Evolutionary conservation across 805 yeast species (phyloP).

Genomic region (Wilhelminamyces savonicus): DNA sequence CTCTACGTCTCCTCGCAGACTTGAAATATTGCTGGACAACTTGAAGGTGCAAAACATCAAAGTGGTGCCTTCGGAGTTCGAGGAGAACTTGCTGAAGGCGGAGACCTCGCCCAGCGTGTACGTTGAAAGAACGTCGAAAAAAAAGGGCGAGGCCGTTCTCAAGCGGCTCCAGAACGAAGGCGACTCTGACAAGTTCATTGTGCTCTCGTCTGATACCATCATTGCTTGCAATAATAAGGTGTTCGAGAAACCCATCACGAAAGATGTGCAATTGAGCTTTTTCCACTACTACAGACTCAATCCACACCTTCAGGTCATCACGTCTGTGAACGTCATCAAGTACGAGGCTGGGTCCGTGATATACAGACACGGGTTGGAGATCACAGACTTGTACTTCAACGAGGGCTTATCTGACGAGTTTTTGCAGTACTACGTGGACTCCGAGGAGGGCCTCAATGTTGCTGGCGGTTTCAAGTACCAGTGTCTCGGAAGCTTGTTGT

Average conservation of each 20-base stretch:
- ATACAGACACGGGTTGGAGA: slow-evolving; percentile 14
- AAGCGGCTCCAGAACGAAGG: slow-evolving; percentile 23
- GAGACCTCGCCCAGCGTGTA: slow-evolving; percentile 44
- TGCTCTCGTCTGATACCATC: slow-evolving; percentile 78
- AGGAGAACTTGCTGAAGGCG: slow-evolving; percentile 65
- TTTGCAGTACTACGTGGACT: slow-evolving; percentile 53
- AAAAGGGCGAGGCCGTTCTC: slow-evolving; percentile 63
- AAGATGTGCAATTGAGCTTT: slow-evolving; percentile 22
- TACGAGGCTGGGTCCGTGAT: slow-evolving; percentile 5
- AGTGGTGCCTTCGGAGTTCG: slow-evolving; percentile 61
- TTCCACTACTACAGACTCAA: slow-evolving; percentile 15
- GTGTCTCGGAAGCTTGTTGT: slow-evolving; percentile 60
- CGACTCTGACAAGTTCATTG: slow-evolving; percentile 6
- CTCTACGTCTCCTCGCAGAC: slow-evolving; percentile 78
- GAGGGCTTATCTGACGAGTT: slow-evolving; percentile 48
- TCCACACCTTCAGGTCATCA: slow-evolving; percentile 23
- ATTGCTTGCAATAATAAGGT: slow-evolving; percentile 51
- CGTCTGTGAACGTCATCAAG: slow-evolving; percentile 24
- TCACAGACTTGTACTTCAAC: slow-evolving; percentile 41
- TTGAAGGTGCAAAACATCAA: slow-evolving; percentile 28
- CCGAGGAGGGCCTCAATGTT: slow-evolving; percentile 71
- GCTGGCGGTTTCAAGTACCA: slow-evolving; percentile 94
- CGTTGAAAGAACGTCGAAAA: slow-evolving; percentile 62
- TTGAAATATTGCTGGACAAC: slow-evolving; percentile 55
- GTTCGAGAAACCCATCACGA: slow-evolving; percentile 67